phyloP scores from a whole-genome alignment of 768 basidiomycete species.

The Trametes villosa region DNA sequence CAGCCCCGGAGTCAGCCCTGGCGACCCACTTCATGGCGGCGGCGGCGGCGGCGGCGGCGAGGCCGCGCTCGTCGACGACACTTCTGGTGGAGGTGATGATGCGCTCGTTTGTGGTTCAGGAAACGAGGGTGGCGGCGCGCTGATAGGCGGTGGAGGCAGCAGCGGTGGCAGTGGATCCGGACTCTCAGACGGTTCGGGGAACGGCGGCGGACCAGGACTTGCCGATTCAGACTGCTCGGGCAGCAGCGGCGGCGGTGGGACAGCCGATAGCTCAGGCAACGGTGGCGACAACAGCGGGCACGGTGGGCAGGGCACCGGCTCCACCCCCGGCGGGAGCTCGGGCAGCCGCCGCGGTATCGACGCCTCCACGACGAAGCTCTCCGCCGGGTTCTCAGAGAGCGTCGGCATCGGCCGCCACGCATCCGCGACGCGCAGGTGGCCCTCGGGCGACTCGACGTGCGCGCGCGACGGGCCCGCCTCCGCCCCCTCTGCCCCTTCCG shows the following conservation, averaged over 20 bases:
- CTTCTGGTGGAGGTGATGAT: neutral
- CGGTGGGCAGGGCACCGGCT: neutral
- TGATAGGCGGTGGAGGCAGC: no score
- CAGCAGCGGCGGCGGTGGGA: no score
- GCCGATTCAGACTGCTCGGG: no score
- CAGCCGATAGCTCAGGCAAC: neutral
- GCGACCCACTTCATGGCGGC: neutral
- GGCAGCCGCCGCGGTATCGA: no score
- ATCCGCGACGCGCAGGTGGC: constrained; percentile 13
- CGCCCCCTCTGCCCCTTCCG: neutral
- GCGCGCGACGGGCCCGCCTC: neutral
- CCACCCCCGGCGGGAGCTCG: no score
- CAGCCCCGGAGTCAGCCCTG: neutral
- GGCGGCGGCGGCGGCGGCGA: neutral
- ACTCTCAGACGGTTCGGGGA: no score
- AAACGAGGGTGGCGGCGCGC: no score
- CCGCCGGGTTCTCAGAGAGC: constrained; percentile 10
- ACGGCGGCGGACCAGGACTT: no score
- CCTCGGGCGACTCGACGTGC: constrained; percentile 12
- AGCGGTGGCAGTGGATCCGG: no score
- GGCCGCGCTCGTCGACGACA: neutral
- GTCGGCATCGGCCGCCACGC: constrained; percentile 23
- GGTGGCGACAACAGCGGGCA: constrained; percentile 1
- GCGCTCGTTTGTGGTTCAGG: no score
- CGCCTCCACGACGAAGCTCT: no score